A percentile compares a stretch with the other conserved stretches of the same genome.
phyloP scores from a whole-genome alignment of 331 rosid genomes.

The Quercus lobata region DNA sequence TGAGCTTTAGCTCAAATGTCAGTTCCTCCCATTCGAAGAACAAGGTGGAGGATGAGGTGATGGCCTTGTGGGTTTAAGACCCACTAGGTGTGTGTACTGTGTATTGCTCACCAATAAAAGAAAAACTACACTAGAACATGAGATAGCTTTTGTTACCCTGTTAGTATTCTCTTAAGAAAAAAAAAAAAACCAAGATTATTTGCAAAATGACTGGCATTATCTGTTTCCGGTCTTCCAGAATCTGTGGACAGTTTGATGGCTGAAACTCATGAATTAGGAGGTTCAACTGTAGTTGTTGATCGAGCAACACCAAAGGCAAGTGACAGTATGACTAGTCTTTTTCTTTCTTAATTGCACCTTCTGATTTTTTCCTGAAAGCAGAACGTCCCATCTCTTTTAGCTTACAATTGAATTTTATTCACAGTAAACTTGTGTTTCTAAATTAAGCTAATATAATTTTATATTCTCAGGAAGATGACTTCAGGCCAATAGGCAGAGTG shows the following conservation, averaged over 20 bases:
- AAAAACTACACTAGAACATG: not conserved
- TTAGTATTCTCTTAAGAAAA: not conserved
- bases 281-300: constrained; percentile 89
- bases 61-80: too few species aligned
- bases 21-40: too few species aligned
- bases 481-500: constrained; percentile 72
- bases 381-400: not conserved
- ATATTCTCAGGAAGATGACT: constrained; percentile 81
- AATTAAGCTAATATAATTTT: not conserved
- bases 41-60: too few species aligned
- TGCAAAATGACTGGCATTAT: not conserved
- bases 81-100: not conserved
- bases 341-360: not conserved
- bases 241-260: constrained; percentile 89
- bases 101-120: not conserved
- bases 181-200: not conserved
- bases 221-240: constrained; percentile 47
- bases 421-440: not conserved
- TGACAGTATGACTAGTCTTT: constrained; percentile 15
- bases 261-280: constrained; percentile 91
- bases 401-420: not conserved
- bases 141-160: not conserved
- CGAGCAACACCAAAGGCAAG: constrained; percentile 97
- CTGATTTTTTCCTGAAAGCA: not conserved
- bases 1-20: too few species aligned